Base-by-base conservation (phyloP, 495 filamentous ascomycete species). In the Durotheca rogersii region DNA sequence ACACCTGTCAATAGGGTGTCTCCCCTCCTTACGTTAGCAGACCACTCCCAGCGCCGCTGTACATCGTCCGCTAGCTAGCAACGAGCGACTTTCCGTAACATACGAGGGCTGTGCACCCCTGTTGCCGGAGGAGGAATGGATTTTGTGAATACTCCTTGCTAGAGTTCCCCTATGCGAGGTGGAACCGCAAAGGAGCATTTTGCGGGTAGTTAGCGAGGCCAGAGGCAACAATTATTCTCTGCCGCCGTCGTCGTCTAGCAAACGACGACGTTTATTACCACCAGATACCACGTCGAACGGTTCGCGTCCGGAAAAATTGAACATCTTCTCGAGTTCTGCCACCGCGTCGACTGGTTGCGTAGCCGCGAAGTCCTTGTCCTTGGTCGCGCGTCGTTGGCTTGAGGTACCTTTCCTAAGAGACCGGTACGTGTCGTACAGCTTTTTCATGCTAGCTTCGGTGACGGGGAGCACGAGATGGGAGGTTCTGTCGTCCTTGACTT, bases 201-300 rank as follows among this genome's bases (percentile, higher is more conserved):
- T 27, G 9, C 4, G 9, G 23, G 23, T 27, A 27, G 23, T 27
- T 27, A 4, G 4, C 4, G 4, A 4, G 23, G 23, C 23, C 23
- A 27, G 9, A 27, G 21, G 2, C 7, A 10, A 1, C 14, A 42
- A 3, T 4, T 18, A 42, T 12, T 10, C 33, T 42, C 18, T 29
- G 6, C 36, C 47, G 4, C 50, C 41, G 18, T 58, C 55, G 12
- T 58, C 55, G 10, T 58, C 55, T 4, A 49, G 20, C 49, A 50
- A 49, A 11, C 49, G 39, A 0, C 49, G 55, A 18, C 49, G 49
- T 34, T 53, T 58, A 7, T 34, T 30, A 21, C 25, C 14, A 15
- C 18, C 34, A 30, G 29, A 18, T 21, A 14, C n/a, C 2, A 11
- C 17, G 9, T 16, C 12, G 16, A 10, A 5, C 4, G 30, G 15